phyloP scores from a whole-genome alignment of 2,329 filamentous ascomycete genomes.

The Penicillium freii region DNA sequence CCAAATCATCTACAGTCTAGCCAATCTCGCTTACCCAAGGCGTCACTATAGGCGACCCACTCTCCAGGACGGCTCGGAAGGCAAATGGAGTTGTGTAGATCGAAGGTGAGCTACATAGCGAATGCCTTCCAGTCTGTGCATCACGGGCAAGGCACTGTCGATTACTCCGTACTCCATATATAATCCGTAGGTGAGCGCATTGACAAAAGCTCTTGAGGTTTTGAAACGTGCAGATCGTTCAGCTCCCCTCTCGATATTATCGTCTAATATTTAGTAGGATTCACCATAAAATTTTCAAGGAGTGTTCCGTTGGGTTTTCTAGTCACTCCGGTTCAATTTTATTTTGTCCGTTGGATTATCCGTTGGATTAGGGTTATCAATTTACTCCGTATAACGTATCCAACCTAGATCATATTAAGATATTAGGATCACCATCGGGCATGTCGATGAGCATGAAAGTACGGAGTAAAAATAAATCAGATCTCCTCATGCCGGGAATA shows the following conservation, averaged over 20 bases:
- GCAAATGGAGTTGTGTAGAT: conserved; percentile 3
- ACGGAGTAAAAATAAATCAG: conserved; percentile 5
- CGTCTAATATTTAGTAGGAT: background rate
- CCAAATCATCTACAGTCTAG: background rate
- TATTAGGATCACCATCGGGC: conserved; percentile 6
- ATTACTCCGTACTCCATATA: background rate
- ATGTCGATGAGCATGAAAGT: background rate
- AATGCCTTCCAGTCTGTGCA: background rate
- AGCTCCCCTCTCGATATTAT: background rate
- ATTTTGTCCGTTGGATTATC: conserved; percentile 7
- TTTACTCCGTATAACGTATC: background rate
- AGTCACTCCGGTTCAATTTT: background rate
- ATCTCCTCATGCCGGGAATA: background rate
- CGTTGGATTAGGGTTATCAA: background rate
- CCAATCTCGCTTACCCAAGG: conserved; percentile 15
- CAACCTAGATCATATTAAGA: background rate
- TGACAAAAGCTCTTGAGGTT: background rate
- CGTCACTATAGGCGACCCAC: background rate
- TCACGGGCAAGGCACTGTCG: background rate
- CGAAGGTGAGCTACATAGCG: background rate
- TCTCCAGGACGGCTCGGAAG: conserved; percentile 14
- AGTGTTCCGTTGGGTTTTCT: background rate
- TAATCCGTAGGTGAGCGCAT: background rate
- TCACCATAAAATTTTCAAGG: background rate
- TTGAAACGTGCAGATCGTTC: background rate